Evolutionary conservation across 345 rosid genomes (phyloP).

Genomic region (Boechera stricta): DNA sequence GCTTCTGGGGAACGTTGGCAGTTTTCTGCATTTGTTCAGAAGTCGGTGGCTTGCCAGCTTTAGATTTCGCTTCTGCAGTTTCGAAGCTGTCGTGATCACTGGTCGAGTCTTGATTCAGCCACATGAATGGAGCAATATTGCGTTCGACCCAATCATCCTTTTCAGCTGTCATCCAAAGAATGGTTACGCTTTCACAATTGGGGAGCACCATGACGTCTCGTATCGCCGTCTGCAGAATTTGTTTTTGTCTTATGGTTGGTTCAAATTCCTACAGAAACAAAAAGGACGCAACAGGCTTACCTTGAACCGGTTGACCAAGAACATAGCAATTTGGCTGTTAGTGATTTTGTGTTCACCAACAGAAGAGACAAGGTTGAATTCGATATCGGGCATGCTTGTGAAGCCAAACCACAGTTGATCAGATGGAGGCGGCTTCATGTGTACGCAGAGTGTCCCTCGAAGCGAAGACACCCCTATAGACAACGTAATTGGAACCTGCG

Average conservation of each 20-base stretch:
- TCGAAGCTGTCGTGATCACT: constrained; percentile 43
- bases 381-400: constrained; percentile 89
- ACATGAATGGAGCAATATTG: constrained; percentile 78
- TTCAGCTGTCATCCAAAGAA: constrained; percentile 91
- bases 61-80: constrained; percentile 51
- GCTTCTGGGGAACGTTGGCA: constrained; percentile 40
- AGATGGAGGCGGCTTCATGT: constrained; percentile 95
- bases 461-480: constrained; percentile 76
- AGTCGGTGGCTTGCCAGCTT: constrained; percentile 42
- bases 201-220: constrained; percentile 88
- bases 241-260: constrained; percentile 5
- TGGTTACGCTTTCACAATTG: constrained; percentile 73
- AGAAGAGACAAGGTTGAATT: constrained; percentile 71
- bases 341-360: constrained; percentile 90
- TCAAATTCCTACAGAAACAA: neutral
- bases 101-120: constrained; percentile 76
- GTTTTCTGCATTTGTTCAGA: constrained; percentile 45
- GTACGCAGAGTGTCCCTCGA: constrained; percentile 80
- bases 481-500: constrained; percentile 85
- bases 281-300: constrained; percentile 44
- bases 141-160: constrained; percentile 88
- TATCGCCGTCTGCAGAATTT: constrained; percentile 61
- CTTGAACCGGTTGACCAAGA: constrained; percentile 84
- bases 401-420: constrained; percentile 95
- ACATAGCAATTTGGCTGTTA: constrained; percentile 65